phyloP scores from a whole-genome alignment of 202 grass and related monocot species.

The Schoenoplectus triqueter region DNA sequence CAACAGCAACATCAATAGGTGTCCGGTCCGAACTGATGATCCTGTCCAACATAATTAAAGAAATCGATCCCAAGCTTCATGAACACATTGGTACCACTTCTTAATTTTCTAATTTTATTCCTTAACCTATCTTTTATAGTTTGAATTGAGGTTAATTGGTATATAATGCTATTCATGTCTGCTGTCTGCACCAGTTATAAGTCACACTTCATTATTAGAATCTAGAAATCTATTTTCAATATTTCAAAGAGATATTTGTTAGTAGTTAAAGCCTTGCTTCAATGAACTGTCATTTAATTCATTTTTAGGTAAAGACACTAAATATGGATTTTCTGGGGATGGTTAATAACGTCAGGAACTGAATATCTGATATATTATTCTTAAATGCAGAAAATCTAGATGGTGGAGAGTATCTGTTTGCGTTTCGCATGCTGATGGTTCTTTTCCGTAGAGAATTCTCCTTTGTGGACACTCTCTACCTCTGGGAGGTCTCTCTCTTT shows the following conservation, averaged over 20 bases:
- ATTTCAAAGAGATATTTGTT: neutral
- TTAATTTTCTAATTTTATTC: slow-evolving; percentile 37
- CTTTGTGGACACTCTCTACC: slow-evolving; percentile 94
- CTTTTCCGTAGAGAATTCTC: slow-evolving; percentile 98
- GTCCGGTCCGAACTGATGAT: slow-evolving; percentile 81
- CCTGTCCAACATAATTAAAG: slow-evolving; percentile 79
- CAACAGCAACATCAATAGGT: slow-evolving; percentile 89
- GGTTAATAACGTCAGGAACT: neutral
- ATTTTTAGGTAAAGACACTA: neutral
- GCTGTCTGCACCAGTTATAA: neutral
- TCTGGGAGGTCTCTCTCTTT: slow-evolving; percentile 85
- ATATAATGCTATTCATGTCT: neutral
- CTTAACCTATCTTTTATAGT: neutral
- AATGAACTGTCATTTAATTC: neutral
- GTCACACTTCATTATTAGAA: neutral
- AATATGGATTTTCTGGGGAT: neutral
- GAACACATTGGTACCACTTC: slow-evolving; percentile 77
- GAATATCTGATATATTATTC: slow-evolving; percentile 38
- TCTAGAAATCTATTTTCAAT: neutral
- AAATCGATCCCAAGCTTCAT: slow-evolving; percentile 90
- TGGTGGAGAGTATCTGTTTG: slow-evolving; percentile 97
- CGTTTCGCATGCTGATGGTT: slow-evolving; percentile 98
- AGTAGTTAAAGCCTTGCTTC: neutral
- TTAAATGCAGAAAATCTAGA: slow-evolving; percentile 85
- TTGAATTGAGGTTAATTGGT: neutral